These are phyloP conservation scores for Fusarium fujikuroi DNA, from an alignment of 2,329 filamentous ascomycete species.

Conservation along the genomic window DNA sequence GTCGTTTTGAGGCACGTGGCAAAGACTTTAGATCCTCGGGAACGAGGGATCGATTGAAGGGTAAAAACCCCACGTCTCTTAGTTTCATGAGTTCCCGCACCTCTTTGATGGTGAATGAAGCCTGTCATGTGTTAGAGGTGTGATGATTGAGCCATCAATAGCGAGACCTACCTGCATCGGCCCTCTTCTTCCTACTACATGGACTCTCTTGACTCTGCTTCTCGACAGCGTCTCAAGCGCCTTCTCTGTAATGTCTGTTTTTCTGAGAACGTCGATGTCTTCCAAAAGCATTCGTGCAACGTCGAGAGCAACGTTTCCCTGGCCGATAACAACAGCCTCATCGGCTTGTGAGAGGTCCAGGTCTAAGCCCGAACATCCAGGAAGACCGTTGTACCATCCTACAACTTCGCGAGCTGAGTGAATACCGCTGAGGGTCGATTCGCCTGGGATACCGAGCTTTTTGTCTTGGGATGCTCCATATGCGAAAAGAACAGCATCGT, in stretches of 20 bases:
- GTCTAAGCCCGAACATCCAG: slow-evolving; percentile 78
- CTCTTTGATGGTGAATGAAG: slow-evolving; percentile 96
- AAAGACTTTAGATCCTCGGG: slow-evolving; percentile 75
- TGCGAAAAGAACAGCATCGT: slow-evolving; percentile 91
- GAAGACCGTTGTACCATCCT: slow-evolving; percentile 97
- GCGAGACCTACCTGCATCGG: slow-evolving; percentile 77
- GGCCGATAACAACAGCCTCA: slow-evolving; percentile 88
- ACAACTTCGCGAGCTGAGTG: slow-evolving; percentile 94
- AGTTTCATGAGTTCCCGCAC: slow-evolving; percentile 87
- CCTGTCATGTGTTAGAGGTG: slow-evolving; percentile 59
- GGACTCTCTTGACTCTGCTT: slow-evolving; percentile 81
- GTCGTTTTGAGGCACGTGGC: slow-evolving; percentile 77
- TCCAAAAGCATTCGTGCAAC: slow-evolving; percentile 88
- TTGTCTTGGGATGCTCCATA: slow-evolving; percentile 92
- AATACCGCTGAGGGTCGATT: slow-evolving; percentile 76
- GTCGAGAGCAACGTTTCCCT: slow-evolving; percentile 96
- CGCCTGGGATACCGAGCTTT: slow-evolving; percentile 81
- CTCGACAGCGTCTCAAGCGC: slow-evolving; percentile 78
- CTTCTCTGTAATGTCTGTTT: slow-evolving; percentile 89
- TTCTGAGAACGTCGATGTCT: slow-evolving; percentile 75
- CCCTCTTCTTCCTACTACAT: slow-evolving; percentile 88
- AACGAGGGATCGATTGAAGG: slow-evolving; percentile 72
- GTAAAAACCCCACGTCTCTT: slow-evolving; percentile 75
- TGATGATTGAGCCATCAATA: neutral
- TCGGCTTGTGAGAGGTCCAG: slow-evolving; percentile 80